Evolutionary conservation across 768 basidiomycete species (phyloP).

Genomic region (Podaxis pistillaris): DNA sequence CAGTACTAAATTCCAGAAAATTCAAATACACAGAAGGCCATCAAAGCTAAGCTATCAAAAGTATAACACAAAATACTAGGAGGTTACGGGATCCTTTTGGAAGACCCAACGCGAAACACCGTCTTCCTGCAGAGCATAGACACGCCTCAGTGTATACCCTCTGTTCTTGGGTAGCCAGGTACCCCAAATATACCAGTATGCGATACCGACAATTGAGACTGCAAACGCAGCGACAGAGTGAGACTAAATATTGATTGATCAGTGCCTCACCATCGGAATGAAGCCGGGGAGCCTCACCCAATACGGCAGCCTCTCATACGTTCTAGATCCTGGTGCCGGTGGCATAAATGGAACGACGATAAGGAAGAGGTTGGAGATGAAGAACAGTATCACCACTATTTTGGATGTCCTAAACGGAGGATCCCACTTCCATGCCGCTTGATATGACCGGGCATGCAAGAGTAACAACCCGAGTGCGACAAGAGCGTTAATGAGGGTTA

Average conservation of each 20-base stretch:
- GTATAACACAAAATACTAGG: background rate
- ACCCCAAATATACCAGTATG: slow-evolving; percentile 58
- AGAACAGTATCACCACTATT: slow-evolving; percentile 48
- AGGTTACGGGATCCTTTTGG: slow-evolving; percentile 27
- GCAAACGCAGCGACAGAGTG: slow-evolving; percentile 48
- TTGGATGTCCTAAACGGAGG: slow-evolving; percentile 65
- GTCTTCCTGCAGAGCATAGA: slow-evolving; percentile 50
- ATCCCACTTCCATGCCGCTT: slow-evolving; percentile 46
- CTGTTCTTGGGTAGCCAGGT: slow-evolving; percentile 45
- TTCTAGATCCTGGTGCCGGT: slow-evolving; percentile 46
- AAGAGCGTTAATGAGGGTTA: slow-evolving; percentile 54
- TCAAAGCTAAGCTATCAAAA: background rate
- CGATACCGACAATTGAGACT: slow-evolving; percentile 46
- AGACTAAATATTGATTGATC: slow-evolving; percentile 29
- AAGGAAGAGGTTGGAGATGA: slow-evolving; percentile 65
- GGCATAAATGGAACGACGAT: slow-evolving; percentile 63
- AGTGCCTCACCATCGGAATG: background rate
- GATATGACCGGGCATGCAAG: slow-evolving; percentile 48
- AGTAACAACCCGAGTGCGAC: slow-evolving; percentile 63
- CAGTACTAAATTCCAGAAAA: no score
- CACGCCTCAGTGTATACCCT: slow-evolving; percentile 49
- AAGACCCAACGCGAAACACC: slow-evolving; percentile 58
- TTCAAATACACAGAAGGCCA: no score
- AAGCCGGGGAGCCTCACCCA: slow-evolving; percentile 47
- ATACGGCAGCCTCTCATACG: slow-evolving; percentile 63